Base-by-base conservation (phyloP, 108 stramenopile species). In the Nitzschia sp. region DNA sequence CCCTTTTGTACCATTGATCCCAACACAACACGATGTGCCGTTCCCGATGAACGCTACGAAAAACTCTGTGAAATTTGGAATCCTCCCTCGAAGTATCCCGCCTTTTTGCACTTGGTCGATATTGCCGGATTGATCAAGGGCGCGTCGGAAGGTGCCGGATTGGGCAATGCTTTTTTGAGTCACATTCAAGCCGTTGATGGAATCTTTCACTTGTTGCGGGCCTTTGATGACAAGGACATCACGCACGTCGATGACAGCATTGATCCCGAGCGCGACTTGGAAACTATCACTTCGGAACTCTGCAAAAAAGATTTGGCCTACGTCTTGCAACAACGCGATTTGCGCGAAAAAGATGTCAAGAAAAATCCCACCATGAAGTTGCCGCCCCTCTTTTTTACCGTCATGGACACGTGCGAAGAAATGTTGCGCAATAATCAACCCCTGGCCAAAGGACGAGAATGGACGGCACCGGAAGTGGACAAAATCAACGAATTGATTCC, bases 1-100 rank as follows among this genome's bases (percentile, higher is more conserved):
- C 96, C 98, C 15, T 98, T 98, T 85, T 98, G 97, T 66, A 98
- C 97, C 48, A 96, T 98, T 45, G 98, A 97, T 62, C 98, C 98
- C 52, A 17, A 45, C 45, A n/a, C n/a, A 17, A 86, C 95, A 21
- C 74, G 78, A 2, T 85, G 93, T 8, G 70, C 87, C 3, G 82
- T 97, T 22, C 95, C 91, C 9, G 95, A 97, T 69, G 54, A 63
- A 1, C 66, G 77, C 32, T 78, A 95, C 34, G 25, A 65, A 29
- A 36, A 32, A 36, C 75, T 97, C 27, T 72, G 45, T 23, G 68
- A 38, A 26, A 65, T 91, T 69, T 54, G 22, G 32, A 53, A 53
- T n/a, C n/a, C 22, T 34, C 9, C 54, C 13, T 79, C 34, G 69
- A 28, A 17, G 79, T 75, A 53, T 52, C 95, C 92, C 4, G 89